A percentile compares a stretch with the other conserved stretches of the same genome.
Evolutionary conservation across 371 early-diverging fungal species (phyloP).

Genomic region (Lichtheimia corymbifera): DNA sequence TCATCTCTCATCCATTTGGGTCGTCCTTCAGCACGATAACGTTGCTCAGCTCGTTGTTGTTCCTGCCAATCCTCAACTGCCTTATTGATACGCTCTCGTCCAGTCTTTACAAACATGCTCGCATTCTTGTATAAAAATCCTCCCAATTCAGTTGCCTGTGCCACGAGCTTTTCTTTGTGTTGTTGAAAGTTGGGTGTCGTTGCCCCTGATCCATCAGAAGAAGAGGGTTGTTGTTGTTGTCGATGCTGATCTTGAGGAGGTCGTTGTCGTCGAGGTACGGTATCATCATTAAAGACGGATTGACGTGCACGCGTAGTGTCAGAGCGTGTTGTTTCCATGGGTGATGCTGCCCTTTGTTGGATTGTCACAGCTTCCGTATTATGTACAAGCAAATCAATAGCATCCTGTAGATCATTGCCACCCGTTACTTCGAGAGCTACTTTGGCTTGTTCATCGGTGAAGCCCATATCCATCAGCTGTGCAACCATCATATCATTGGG

Average conservation of each 20-base stretch:
- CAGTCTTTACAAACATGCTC: conserved; percentile 66
- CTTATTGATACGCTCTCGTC: conserved; percentile 66
- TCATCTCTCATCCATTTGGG: conserved; percentile 44
- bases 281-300: conserved; percentile 19
- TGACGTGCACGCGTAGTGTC: conserved; percentile 21
- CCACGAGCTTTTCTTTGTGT: conserved; percentile 64
- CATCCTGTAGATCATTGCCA: conserved; percentile 60
- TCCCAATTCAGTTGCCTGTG: conserved; percentile 74
- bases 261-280: background rate
- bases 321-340: background rate
- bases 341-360: background rate
- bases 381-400: conserved; percentile 66
- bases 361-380: conserved; percentile 46
- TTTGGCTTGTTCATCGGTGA: conserved; percentile 59
- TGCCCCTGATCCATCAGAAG: conserved; percentile 3
- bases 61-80: conserved; percentile 69
- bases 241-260: background rate
- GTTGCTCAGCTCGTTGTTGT: conserved; percentile 33
- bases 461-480: conserved; percentile 79
- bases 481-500: conserved; percentile 50
- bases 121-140: conserved; percentile 73
- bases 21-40: conserved; percentile 30
- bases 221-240: background rate
- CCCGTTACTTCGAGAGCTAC: conserved; percentile 67
- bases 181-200: conserved; percentile 34